Evolutionary conservation across 352 stramenopile genomes (phyloP).

Genomic region (Chloridella minuta): DNA sequence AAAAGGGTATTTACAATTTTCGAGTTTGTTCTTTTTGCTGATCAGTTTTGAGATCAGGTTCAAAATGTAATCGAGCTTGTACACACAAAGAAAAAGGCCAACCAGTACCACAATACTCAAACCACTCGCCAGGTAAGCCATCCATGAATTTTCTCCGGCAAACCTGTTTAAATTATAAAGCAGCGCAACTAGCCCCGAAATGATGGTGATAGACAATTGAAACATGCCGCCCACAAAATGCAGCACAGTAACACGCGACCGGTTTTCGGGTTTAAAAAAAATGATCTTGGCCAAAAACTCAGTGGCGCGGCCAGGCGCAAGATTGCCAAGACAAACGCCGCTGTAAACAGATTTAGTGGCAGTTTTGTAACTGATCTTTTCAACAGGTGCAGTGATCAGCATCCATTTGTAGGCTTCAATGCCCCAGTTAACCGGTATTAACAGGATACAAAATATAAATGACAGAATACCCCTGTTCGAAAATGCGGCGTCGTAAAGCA

Average conservation of each 20-base stretch:
- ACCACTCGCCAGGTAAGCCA: background rate
- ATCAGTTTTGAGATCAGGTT: background rate
- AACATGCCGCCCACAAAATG: background rate
- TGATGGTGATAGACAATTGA: background rate
- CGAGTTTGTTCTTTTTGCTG: background rate
- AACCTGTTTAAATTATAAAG: background rate
- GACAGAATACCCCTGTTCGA: background rate
- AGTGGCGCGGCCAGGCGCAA: background rate
- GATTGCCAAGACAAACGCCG: background rate
- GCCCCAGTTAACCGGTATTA: background rate
- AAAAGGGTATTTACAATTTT: background rate
- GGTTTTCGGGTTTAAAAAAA: background rate
- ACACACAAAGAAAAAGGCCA: background rate
- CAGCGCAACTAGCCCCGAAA: background rate
- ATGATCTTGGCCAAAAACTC: background rate
- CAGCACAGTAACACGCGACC: background rate
- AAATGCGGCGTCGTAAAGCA: background rate
- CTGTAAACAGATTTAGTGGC: background rate
- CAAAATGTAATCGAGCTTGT: background rate
- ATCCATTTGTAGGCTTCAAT: background rate
- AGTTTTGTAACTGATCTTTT: background rate
- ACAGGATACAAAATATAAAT: background rate
- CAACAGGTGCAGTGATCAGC: background rate
- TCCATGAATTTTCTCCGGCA: background rate
- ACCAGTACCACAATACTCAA: background rate